A percentile compares a stretch with the other conserved stretches of the same genome.
These are phyloP conservation scores for Hemerocallis citrina DNA, from an alignment of 106 monocot genomes.

Conservation along the genomic window DNA sequence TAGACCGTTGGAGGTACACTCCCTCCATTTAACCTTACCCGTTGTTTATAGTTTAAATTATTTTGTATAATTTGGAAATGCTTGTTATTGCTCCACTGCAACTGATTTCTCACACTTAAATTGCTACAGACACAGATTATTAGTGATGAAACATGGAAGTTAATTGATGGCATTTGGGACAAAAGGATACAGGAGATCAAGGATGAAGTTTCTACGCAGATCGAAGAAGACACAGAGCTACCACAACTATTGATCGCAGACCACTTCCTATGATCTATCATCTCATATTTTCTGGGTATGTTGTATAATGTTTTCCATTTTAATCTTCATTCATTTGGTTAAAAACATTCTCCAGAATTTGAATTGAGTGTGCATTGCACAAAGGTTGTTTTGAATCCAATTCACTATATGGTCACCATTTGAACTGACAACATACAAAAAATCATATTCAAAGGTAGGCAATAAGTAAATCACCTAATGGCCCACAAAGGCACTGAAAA, in stretches of 20 bases:
- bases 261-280: constrained; percentile 36
- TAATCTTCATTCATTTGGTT: too few species aligned
- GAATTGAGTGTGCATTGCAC: too few species aligned
- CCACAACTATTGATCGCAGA: constrained; percentile 58
- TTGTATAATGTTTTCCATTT: too few species aligned
- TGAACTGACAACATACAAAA: too few species aligned
- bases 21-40: too few species aligned
- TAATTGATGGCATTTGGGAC: constrained; percentile 66
- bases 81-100: not conserved
- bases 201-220: constrained; percentile 44
- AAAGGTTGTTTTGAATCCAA: too few species aligned
- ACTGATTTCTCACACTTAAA: not conserved
- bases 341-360: too few species aligned
- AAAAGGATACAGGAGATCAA: constrained; percentile 57
- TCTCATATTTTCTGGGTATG: constrained; percentile 4
- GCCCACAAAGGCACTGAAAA: too few species aligned
- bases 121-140: constrained; percentile 62
- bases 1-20: constrained; percentile 60
- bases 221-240: constrained; percentile 45
- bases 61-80: not conserved
- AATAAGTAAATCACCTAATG: too few species aligned
- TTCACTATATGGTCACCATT: too few species aligned
- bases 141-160: constrained; percentile 73
- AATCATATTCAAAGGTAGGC: too few species aligned
- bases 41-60: not conserved